phyloP scores from a whole-genome alignment of 225 moss, liverwort and hornwort species.

The Bryum argenteum region DNA sequence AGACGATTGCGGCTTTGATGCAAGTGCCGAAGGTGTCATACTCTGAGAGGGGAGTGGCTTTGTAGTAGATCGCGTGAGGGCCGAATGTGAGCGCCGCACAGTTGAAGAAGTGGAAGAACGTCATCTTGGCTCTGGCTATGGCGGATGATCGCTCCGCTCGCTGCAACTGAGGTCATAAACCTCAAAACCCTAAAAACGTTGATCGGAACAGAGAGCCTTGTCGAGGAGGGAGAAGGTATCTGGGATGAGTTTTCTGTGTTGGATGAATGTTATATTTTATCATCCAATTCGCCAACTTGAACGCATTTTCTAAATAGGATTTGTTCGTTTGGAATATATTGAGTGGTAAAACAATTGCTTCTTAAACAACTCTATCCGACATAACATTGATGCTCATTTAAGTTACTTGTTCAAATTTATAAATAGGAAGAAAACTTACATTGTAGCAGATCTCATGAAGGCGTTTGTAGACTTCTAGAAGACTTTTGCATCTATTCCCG shows the following conservation, averaged over 20 bases:
- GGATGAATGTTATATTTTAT: background rate
- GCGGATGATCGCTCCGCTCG: slow-evolving; percentile 3
- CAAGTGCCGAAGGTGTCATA: slow-evolving; percentile 85
- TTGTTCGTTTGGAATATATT: too few relatives aligned
- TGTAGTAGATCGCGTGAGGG: slow-evolving; percentile 92
- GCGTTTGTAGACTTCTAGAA: too few relatives aligned
- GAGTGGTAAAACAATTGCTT: too few relatives aligned
- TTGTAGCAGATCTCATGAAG: too few relatives aligned
- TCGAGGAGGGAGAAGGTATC: background rate
- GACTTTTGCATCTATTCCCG: too few relatives aligned
- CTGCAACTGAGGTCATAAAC: background rate
- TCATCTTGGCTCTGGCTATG: slow-evolving; percentile 57
- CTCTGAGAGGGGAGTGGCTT: slow-evolving; percentile 87
- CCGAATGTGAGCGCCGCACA: slow-evolving; percentile 94
- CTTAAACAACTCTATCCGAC: too few relatives aligned
- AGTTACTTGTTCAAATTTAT: too few relatives aligned
- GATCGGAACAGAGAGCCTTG: background rate
- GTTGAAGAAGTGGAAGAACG: slow-evolving; percentile 91
- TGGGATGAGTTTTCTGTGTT: slow-evolving; percentile 3
- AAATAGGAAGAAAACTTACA: too few relatives aligned
- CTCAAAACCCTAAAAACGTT: slow-evolving; percentile 16
- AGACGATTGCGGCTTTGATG: slow-evolving; percentile 76
- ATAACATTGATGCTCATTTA: too few relatives aligned
- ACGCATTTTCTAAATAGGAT: too few relatives aligned
- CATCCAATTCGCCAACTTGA: background rate